A percentile compares a stretch with the other conserved stretches of the same genome.
These are phyloP conservation scores for Hypoxylon sp. DNA, from an alignment of 2,329 filamentous ascomycete genomes.

Conservation along the genomic window DNA sequence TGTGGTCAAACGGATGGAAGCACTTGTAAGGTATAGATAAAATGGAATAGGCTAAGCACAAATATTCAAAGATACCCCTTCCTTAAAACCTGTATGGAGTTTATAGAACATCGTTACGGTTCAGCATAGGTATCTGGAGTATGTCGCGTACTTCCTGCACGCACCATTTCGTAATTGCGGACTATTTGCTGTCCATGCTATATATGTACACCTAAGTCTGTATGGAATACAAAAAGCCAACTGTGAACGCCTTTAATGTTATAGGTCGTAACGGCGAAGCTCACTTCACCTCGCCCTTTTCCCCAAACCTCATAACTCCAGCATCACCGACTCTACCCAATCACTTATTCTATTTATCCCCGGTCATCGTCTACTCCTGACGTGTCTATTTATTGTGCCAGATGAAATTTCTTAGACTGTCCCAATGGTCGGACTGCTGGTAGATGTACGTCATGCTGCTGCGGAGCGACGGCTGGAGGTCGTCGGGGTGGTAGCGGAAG, in stretches of 20 bases:
- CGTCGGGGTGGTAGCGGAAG: constrained; percentile 91
- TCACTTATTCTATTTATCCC: not conserved
- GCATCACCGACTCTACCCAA: not conserved
- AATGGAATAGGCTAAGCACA: constrained; percentile 25
- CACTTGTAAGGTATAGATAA: constrained; percentile 57
- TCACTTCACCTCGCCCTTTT: not conserved
- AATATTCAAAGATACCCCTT: constrained; percentile 12
- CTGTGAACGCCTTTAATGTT: constrained; percentile 31
- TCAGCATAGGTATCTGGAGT: constrained; percentile 4
- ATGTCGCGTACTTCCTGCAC: constrained; percentile 11
- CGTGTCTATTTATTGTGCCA: constrained; percentile 78
- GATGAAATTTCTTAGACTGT: constrained; percentile 83
- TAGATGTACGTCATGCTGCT: constrained; percentile 99
- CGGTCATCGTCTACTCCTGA: not conserved
- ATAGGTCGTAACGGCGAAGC: constrained; percentile 10
- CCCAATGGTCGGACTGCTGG: constrained; percentile 88
- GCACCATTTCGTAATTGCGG: constrained; percentile 26
- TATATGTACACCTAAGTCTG: constrained; percentile 13
- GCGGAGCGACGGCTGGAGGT: constrained; percentile 88
- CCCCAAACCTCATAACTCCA: not conserved
- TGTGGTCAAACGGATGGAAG: constrained; percentile 69
- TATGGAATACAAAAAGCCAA: constrained; percentile 17
- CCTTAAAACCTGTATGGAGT: constrained; percentile 5
- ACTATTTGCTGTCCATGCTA: constrained; percentile 10
- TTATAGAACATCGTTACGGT: constrained; percentile 8